These are phyloP conservation scores for Ampelocalamus luodianensis DNA, from an alignment of 176 grass and related monocot genomes.

Conservation along the genomic window DNA sequence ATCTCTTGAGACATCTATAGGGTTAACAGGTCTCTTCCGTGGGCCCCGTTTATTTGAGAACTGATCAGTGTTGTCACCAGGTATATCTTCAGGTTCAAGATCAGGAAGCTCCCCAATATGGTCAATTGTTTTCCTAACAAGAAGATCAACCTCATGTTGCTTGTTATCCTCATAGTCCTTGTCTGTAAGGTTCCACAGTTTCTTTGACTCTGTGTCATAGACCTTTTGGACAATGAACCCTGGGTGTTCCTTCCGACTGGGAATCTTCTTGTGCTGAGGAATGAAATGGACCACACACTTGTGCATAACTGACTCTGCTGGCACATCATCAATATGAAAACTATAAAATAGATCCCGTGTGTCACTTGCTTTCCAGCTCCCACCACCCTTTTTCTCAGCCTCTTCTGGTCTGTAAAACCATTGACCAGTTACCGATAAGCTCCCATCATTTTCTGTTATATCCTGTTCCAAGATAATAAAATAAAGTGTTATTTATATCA, in stretches of 20 bases:
- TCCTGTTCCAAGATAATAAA: constrained; percentile 55
- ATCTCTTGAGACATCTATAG: constrained; percentile 74
- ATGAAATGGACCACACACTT: constrained; percentile 95
- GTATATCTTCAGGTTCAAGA: constrained; percentile 56
- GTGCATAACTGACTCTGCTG: constrained; percentile 98
- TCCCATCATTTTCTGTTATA: constrained; percentile 73
- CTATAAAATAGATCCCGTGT: constrained; percentile 96
- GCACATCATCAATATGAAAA: constrained; percentile 88
- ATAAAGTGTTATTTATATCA: constrained; percentile 27
- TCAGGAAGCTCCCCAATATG: constrained; percentile 80
- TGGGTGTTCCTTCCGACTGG: constrained; percentile 80
- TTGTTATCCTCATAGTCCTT: constrained; percentile 90
- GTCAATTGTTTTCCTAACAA: constrained; percentile 80
- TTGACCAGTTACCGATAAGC: constrained; percentile 78
- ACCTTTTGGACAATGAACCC: constrained; percentile 97
- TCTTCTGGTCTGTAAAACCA: constrained; percentile 99
- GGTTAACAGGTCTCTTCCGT: constrained; percentile 54
- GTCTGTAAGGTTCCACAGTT: constrained; percentile 90
- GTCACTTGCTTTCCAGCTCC: constrained; percentile 77
- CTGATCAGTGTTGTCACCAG: constrained; percentile 60
- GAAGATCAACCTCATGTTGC: constrained; percentile 83
- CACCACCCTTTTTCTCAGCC: constrained; percentile 87
- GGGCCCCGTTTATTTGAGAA: constrained; percentile 53
- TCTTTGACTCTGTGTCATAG: constrained; percentile 84
- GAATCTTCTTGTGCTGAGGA: constrained; percentile 79